Conservation (phyloP, 331 rosid genomes). For the Quercus lobata region DNA sequence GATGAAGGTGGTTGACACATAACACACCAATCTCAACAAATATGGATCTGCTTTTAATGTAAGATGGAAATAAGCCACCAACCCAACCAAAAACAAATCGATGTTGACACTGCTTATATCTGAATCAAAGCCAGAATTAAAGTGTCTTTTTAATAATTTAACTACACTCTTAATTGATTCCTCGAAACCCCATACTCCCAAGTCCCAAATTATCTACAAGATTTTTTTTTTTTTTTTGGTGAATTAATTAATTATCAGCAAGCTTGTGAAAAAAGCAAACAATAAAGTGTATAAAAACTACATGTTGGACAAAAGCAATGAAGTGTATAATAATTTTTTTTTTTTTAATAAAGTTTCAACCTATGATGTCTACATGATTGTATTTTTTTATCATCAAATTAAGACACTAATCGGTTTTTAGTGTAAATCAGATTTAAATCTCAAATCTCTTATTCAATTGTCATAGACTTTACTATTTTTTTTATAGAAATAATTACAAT, state of each 20-base stretch:
- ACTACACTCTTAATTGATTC: background rate
- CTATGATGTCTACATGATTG: fast-evolving
- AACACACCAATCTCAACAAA: constrained; percentile 11
- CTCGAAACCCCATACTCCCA: too few relatives aligned
- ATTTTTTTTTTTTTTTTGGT: too few relatives aligned
- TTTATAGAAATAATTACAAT: too few relatives aligned
- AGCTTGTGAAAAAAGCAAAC: constrained; percentile 7
- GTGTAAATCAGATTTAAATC: too few relatives aligned
- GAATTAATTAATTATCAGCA: background rate
- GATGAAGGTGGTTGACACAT: constrained; percentile 16
- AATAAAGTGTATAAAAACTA: background rate
- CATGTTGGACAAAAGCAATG: background rate
- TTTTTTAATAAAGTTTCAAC: too few relatives aligned
- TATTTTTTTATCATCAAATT: too few relatives aligned
- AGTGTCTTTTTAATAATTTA: background rate
- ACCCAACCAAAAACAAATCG: constrained; percentile 37
- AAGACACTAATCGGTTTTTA: fast-evolving
- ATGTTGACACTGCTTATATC: constrained; percentile 25
- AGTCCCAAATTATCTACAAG: too few relatives aligned
- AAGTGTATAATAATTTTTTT: background rate
- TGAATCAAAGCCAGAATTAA: constrained; percentile 14
- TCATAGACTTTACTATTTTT: fast-evolving
- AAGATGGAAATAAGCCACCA: constrained; percentile 24
- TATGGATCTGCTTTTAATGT: constrained; percentile 1
- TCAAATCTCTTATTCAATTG: too few relatives aligned